A percentile compares a stretch with the other conserved stretches of the same genome.
phyloP scores from a whole-genome alignment of 78 protist genomes.

The Protostelium mycophagum region DNA sequence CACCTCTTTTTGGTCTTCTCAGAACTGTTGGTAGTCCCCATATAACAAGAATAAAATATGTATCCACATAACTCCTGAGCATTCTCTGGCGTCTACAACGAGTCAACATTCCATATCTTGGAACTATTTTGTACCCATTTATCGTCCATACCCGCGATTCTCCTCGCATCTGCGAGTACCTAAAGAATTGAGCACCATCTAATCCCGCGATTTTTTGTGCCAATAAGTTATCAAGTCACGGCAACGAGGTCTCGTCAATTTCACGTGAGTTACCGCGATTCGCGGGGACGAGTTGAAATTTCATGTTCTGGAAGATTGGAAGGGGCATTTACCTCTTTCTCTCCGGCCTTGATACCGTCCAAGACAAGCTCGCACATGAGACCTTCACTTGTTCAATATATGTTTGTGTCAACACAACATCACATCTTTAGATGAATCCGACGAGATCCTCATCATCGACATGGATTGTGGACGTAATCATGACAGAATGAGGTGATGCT shows the following conservation, averaged over 20 bases:
- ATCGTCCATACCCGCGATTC: conserved; percentile 16
- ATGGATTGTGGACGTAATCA: background rate
- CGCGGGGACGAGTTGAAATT: no score
- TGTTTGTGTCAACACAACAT: no score
- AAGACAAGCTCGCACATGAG: conserved; percentile 67
- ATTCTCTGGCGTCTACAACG: no score
- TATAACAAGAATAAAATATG: conserved; percentile 60
- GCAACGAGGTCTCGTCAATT: no score
- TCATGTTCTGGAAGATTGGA: no score
- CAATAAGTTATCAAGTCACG: no score
- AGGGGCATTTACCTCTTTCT: no score
- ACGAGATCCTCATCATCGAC: no score
- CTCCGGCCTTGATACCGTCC: conserved; percentile 14
- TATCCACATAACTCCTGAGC: conserved; percentile 22
- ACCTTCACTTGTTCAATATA: background rate
- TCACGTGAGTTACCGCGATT: no score
- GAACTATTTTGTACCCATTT: conserved; percentile 34
- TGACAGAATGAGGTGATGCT: background rate
- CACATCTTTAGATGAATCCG: background rate
- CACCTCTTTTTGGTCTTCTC: conserved; percentile 53
- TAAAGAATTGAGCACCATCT: no score
- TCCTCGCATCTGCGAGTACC: conserved; percentile 26
- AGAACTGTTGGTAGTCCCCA: conserved; percentile 61
- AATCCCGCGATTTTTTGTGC: no score
- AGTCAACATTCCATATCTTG: no score